Percentiles rank a stretch among this genome's conserved stretches.
Evolutionary conservation across 148 eudicot species (phyloP).

Genomic region (Silene latifolia): DNA sequence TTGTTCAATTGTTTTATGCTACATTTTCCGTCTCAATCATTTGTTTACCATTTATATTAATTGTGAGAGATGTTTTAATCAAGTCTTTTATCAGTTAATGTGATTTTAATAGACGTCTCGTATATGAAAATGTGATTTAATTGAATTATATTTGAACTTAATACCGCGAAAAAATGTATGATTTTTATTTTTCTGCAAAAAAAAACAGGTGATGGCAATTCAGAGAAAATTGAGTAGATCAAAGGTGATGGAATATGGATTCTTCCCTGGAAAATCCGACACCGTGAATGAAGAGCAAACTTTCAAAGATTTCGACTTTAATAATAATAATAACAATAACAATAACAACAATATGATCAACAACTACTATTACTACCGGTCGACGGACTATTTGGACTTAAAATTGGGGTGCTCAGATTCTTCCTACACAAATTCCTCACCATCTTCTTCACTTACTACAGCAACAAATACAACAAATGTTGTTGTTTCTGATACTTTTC

Average conservation of each 20-base stretch:
- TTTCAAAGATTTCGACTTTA: not conserved
- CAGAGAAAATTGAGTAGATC: conserved; percentile 34
- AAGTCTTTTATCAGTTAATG: too few species aligned
- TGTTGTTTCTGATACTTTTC: conserved; percentile 22
- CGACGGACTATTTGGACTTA: conserved; percentile 24
- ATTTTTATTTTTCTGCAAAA: not conserved
- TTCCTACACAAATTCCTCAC: conserved; percentile 27
- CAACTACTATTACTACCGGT: not conserved
- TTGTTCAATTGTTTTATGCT: too few species aligned
- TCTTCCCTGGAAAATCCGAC: conserved; percentile 37
- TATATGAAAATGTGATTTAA: too few species aligned
- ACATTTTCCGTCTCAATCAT: too few species aligned
- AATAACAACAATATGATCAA: not conserved
- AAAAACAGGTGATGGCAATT: conserved; percentile 37
- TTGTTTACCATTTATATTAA: too few species aligned
- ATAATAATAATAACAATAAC: not conserved
- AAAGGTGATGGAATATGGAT: conserved; percentile 53
- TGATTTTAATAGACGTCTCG: too few species aligned
- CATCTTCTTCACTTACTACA: conserved; percentile 28
- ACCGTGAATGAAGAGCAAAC: not conserved
- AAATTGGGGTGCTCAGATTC: conserved; percentile 29
- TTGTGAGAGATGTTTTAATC: too few species aligned
- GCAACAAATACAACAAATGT: conserved; percentile 14
- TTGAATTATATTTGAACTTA: too few species aligned
- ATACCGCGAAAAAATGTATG: too few species aligned